These are phyloP conservation scores for Ustilago loliicola DNA, from an alignment of 1,284 basidiomycete genomes.

Conservation along the genomic window DNA sequence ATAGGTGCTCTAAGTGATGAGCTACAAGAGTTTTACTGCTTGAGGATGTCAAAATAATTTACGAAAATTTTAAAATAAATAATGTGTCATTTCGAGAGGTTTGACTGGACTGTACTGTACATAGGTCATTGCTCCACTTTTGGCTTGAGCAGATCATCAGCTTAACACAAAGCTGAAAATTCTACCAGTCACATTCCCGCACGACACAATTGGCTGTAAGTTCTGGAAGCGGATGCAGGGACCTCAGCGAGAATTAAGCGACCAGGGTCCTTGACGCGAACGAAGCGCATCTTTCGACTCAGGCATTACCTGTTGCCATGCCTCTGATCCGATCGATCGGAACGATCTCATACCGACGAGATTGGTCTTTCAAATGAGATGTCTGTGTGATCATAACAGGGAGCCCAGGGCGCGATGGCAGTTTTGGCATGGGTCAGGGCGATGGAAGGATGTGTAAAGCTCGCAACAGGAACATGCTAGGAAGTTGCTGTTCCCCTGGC, in stretches of 20 bases:
- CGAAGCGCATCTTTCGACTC: not conserved
- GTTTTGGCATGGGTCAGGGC: too few species aligned
- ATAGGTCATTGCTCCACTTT: constrained; percentile 21
- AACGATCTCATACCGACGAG: not conserved
- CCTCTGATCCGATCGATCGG: not conserved
- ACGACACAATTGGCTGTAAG: constrained; percentile 1
- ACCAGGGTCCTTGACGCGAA: constrained; percentile 13
- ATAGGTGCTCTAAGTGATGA: too few species aligned
- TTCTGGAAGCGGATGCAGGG: constrained; percentile 9
- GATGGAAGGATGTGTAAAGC: not conserved
- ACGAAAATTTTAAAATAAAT: too few species aligned
- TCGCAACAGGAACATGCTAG: too few species aligned
- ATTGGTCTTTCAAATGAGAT: too few species aligned
- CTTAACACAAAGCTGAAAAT: not conserved
- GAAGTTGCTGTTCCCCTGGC: not conserved
- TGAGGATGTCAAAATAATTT: too few species aligned
- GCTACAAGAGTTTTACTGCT: too few species aligned
- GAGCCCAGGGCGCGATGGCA: too few species aligned
- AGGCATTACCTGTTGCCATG: not conserved
- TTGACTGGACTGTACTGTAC: too few species aligned
- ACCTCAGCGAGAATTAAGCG: constrained; percentile 1
- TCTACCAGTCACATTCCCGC: constrained; percentile 3
- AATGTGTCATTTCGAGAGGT: too few species aligned
- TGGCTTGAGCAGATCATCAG: not conserved
- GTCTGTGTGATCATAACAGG: too few species aligned